phyloP scores from a whole-genome alignment of 1,284 basidiomycete species.

The Trichosporon sp. region DNA sequence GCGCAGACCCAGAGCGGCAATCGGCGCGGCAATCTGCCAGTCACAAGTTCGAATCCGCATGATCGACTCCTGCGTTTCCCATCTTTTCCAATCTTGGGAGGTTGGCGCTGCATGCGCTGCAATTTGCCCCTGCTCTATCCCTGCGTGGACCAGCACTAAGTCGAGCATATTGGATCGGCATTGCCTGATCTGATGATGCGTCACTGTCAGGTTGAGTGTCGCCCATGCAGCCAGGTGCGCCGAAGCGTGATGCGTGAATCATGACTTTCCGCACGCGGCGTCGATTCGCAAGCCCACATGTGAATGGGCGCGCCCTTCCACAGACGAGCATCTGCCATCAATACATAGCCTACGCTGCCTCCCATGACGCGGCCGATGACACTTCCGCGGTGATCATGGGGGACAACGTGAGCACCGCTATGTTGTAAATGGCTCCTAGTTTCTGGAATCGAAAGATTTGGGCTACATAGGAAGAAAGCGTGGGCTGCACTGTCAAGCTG shows the following conservation, averaged over 20 bases:
- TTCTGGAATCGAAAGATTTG: too few relatives aligned
- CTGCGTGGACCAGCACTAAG: too few relatives aligned
- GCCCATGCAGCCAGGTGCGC: not conserved
- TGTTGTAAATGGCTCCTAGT: too few relatives aligned
- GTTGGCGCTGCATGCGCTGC: not conserved
- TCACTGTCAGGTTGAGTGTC: too few relatives aligned
- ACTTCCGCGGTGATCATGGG: not conserved
- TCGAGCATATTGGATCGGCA: too few relatives aligned
- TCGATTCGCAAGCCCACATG: not conserved
- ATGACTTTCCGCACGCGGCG: not conserved
- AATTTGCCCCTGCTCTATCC: too few relatives aligned
- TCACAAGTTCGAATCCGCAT: not conserved
- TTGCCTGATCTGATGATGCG: too few relatives aligned
- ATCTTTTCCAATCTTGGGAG: not conserved
- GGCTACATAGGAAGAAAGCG: too few relatives aligned
- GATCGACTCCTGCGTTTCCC: not conserved
- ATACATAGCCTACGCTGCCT: not conserved
- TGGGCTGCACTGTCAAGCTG: too few relatives aligned
- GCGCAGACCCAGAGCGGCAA: not conserved
- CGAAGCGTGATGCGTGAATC: not conserved
- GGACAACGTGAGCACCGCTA: too few relatives aligned
- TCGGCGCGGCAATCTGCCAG: not conserved
- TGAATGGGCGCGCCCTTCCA: not conserved
- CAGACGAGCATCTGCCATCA: not conserved
- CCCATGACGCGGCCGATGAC: not conserved